Base-by-base conservation (phyloP, 345 rosid species). In the Arabidopsis suecica region DNA sequence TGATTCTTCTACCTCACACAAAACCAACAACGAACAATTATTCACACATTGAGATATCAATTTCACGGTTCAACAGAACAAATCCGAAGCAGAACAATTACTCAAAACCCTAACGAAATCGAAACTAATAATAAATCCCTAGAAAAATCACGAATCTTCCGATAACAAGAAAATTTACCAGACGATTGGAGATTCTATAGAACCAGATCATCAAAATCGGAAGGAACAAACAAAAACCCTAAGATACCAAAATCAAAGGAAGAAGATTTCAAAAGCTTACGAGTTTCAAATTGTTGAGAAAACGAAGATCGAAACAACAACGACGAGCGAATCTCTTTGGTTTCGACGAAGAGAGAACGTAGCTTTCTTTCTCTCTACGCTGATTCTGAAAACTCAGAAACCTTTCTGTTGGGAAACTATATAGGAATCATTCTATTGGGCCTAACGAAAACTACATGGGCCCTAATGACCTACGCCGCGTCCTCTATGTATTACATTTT, bases 1-100 rank as follows among this genome's bases (percentile, higher is more conserved):
- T 86, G 30, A 28, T 75, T 82, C 66, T 78, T 80, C 90, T 81
- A 70, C 50, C 14, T 25, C 44, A 53, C 37, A 63, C 37, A 7
- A 61, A 38, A 22, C 32, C 12, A 38, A 38, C 42, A 2, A 9
- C 42, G 9, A 9, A 38, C 10, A 9, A 38, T 32, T 38, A 36
- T 30, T 30, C 49, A 37, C 25, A 38, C 28, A 23, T 23, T 23
- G 25, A 23, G 25, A 23, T 23, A 23, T 23, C 25, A 23, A 23
- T 23, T 23, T 23, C 25, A 23, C 25, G 25, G 25, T 23, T 23
- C 25, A 23, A 23, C 25, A 23, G 25, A 23, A 23, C 25, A 23
- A 23, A 23, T 23, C 25, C 25, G 25, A 23, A 23, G 25, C 25
- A 23, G 25, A 23, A 23, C 25, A 23, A 23, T 23, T 23, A 23